Evolutionary conservation across 2,329 filamentous ascomycete genomes (phyloP), one percentile per base, ranked within the genome.

Genomic region (Colletotrichum simmondsii): DNA sequence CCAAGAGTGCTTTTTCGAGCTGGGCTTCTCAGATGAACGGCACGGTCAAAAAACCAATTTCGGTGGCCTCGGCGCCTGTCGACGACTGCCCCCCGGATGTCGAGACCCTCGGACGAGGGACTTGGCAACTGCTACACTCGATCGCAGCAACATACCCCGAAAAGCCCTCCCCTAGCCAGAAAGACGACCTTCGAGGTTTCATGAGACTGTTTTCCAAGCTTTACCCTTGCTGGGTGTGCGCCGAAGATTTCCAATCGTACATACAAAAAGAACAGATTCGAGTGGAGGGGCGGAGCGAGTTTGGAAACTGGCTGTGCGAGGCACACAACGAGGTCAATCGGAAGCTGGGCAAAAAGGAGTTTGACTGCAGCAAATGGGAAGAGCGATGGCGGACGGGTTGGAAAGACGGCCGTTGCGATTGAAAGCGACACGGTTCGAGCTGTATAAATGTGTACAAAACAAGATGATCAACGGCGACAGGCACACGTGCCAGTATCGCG

Each of bases 211-310:
- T 99, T 81, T 92, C 94, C 30, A 93, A 93, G 76, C 84, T 98
- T 24, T 99, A 99, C 80, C 97, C 97, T 4, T 99, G 97, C 86
- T 98, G 95, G 95, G 90, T 93, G 3, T 99, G 97, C 83, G 97
- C 95, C 42, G 93, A 96, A 73, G 96, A 98, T 80, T 98, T 99
- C 82, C 93, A 93, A 81, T 81, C 81, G 0, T 98, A 96, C 88
- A 92, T 98, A 86, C 87, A 86, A 74, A 88, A 89, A 75, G 93
- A 95, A 76, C 89, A 90, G 79, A 92, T 96, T 52, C 81, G 82
- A 74, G 85, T 89, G 10, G 85, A 83, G 52, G 89, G 87, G 75
- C 84, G 91, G 49, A 89, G 91, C 70, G 93, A 95, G 77, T 95
- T 97, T 81, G 94, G 94, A 28, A 86, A 86, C 73, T 97, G 94